These are phyloP conservation scores for Colletotrichum acutatum DNA, from an alignment of 2,329 filamentous ascomycete genomes.

Conservation along the genomic window DNA sequence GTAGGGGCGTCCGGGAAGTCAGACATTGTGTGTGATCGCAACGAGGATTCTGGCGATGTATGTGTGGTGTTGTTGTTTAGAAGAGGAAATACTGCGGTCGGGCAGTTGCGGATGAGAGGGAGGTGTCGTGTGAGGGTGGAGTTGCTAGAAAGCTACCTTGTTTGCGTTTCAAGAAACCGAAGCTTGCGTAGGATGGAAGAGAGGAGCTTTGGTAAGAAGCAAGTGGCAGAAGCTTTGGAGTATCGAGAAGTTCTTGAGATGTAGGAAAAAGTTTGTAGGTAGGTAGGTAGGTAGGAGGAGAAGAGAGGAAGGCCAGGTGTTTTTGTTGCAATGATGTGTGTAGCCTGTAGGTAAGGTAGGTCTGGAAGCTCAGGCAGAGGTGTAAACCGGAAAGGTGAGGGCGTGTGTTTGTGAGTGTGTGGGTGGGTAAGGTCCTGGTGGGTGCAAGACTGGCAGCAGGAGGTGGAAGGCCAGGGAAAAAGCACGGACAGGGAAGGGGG, in stretches of 20 bases:
- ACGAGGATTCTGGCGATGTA: slow-evolving; percentile 35
- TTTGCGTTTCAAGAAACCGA: slow-evolving; percentile 27
- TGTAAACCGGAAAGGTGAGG: slow-evolving; percentile 15
- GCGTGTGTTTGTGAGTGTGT: slow-evolving; percentile 11
- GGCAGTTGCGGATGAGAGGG: not conserved
- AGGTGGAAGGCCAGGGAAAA: slow-evolving; percentile 20
- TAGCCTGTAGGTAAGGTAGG: not conserved
- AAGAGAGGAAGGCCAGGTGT: slow-evolving; percentile 26
- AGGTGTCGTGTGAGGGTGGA: slow-evolving; percentile 32
- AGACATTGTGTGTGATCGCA: slow-evolving; percentile 50
- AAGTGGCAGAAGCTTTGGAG: not conserved
- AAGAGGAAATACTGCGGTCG: slow-evolving; percentile 16
- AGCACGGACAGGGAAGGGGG: not conserved
- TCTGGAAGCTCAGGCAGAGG: slow-evolving; percentile 24
- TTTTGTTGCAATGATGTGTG: slow-evolving; percentile 18
- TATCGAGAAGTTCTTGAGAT: slow-evolving; percentile 7
- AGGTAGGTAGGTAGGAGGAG: not conserved
- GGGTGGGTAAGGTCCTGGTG: not conserved
- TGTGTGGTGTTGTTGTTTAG: slow-evolving; percentile 38
- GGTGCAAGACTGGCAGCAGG: not conserved
- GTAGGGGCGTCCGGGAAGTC: slow-evolving; percentile 49
- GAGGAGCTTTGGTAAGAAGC: slow-evolving; percentile 1
- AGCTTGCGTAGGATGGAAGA: slow-evolving; percentile 14
- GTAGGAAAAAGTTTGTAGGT: not conserved
- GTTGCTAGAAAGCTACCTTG: slow-evolving; percentile 25